Percentiles rank a stretch among this genome's conserved stretches.
phyloP scores from a whole-genome alignment of 2,329 filamentous ascomycete genomes.

The Botryotinia convoluta region DNA sequence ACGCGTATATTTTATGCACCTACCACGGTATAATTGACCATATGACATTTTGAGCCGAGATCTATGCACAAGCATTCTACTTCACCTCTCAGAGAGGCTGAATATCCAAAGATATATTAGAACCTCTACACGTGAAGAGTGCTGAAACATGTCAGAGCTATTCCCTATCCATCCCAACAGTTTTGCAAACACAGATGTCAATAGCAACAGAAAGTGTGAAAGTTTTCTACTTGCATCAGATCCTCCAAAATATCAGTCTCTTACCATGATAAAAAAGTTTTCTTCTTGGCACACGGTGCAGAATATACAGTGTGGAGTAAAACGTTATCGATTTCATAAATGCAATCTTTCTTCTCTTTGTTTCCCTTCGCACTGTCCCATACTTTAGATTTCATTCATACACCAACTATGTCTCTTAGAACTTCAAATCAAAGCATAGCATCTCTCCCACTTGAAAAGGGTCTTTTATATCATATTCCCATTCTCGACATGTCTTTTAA shows the following conservation, averaged over 20 bases:
- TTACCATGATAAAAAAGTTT: slow-evolving; percentile 6
- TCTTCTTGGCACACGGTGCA: neutral
- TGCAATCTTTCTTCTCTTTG: slow-evolving; percentile 1
- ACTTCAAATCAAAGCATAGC: neutral
- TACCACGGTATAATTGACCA: neutral
- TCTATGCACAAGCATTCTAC: neutral
- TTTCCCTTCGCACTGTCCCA: slow-evolving; percentile 27
- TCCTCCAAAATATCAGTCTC: neutral
- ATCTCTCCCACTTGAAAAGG: neutral
- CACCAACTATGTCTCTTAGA: neutral
- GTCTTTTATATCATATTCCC: no score
- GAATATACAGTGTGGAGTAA: neutral
- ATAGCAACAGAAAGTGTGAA: neutral
- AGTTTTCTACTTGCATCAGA: slow-evolving; percentile 9
- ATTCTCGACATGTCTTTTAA: neutral
- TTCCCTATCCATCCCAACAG: neutral
- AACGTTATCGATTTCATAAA: slow-evolving; percentile 22
- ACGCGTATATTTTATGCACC: neutral
- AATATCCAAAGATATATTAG: neutral
- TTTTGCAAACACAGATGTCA: neutral
- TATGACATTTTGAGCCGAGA: neutral
- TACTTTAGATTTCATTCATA: slow-evolving; percentile 3
- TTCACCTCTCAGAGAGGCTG: neutral
- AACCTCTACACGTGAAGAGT: neutral
- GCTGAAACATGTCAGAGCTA: neutral